phyloP scores from a whole-genome alignment of 2,329 filamentous ascomycete species.

The Colletotrichum costaricense region DNA sequence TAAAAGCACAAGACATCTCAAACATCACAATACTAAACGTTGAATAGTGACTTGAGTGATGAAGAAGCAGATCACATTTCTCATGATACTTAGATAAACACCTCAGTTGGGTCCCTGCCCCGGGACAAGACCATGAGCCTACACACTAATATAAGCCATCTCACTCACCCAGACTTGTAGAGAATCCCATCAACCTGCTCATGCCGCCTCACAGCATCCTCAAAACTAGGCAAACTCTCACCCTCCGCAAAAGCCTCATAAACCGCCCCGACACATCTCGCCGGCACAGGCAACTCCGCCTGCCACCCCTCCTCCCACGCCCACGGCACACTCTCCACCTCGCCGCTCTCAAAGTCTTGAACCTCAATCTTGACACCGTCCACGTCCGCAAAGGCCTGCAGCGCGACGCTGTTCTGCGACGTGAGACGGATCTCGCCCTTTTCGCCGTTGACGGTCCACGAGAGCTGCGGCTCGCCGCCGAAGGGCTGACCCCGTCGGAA shows the following conservation, averaged over 20 bases:
- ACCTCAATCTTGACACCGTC: constrained; percentile 59
- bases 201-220: constrained; percentile 24
- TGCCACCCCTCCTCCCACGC: constrained; percentile 58
- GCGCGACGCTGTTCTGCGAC: constrained; percentile 20
- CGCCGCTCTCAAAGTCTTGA: constrained; percentile 59
- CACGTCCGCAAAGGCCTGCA: constrained; percentile 47
- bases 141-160: too few species aligned
- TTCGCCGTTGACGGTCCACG: constrained; percentile 64
- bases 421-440: constrained; percentile 56
- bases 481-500: constrained; percentile 62
- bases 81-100: neutral
- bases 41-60: neutral
- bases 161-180: neutral
- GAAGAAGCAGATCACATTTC: neutral
- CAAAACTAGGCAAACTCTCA: constrained; percentile 9
- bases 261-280: constrained; percentile 62
- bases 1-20: neutral
- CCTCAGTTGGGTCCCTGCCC: neutral
- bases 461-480: constrained; percentile 54
- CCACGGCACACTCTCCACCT: constrained; percentile 55
- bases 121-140: neutral
- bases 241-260: constrained; percentile 65
- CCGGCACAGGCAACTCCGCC: constrained; percentile 54
- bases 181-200: constrained; percentile 21
- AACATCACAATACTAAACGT: too few species aligned